Conservation (phyloP, 768 basidiomycete genomes). For the Tricholoma flavovirens region DNA sequence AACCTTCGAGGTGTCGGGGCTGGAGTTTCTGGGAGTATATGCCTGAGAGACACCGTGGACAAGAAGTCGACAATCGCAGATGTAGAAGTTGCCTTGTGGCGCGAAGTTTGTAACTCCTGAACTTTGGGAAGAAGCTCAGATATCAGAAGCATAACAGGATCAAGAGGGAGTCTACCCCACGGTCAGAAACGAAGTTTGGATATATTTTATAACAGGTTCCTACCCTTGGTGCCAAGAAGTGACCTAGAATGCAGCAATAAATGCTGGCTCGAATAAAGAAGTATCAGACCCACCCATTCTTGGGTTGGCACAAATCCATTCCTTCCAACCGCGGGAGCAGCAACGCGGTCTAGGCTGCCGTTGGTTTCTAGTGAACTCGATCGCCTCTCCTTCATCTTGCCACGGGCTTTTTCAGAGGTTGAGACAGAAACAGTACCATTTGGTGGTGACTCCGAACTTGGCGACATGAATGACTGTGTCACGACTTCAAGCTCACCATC, state of each 20-base stretch:
- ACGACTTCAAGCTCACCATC: constrained; percentile 28
- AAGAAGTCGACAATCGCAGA: constrained; percentile 73
- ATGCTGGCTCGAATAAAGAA: neutral
- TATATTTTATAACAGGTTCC: constrained; percentile 11
- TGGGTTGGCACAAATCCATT: constrained; percentile 95
- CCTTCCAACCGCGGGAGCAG: constrained; percentile 69
- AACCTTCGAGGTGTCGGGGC: constrained; percentile 68
- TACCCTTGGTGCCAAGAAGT: constrained; percentile 97
- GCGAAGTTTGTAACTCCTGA: constrained; percentile 71
- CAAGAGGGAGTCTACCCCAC: constrained; percentile 69
- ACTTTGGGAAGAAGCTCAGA: constrained; percentile 85
- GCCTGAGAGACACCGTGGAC: constrained; percentile 56
- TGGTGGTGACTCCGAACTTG: constrained; percentile 34
- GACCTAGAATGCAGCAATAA: constrained; percentile 39
- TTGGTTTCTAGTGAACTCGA: constrained; percentile 49
- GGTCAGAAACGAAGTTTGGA: constrained; percentile 7
- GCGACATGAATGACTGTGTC: constrained; percentile 36
- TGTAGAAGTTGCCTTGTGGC: constrained; percentile 55
- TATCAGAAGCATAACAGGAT: constrained; percentile 80
- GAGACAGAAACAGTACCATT: constrained; percentile 23
- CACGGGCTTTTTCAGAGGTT: constrained; percentile 82
- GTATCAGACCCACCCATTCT: constrained; percentile 78
- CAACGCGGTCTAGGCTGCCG: constrained; percentile 54
- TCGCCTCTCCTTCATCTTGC: constrained; percentile 81
- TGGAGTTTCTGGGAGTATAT: constrained; percentile 70